Conservation (phyloP, 148 eudicot species). For the Vaccinium corymbosum region DNA sequence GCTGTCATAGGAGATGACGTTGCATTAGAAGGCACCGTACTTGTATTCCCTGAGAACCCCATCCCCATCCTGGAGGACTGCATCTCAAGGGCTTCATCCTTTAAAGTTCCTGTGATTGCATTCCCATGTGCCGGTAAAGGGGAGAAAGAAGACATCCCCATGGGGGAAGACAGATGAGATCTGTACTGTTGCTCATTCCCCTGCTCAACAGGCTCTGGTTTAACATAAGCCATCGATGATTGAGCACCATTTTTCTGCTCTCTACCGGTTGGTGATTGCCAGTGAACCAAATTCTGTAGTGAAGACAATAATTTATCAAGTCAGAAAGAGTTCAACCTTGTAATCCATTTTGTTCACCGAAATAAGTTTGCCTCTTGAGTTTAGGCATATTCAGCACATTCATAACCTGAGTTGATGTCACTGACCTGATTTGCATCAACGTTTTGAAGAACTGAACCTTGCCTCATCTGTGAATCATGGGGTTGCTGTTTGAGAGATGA, state of each 20-base stretch:
- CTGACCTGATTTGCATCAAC: conserved; percentile 39
- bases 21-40: conserved; percentile 29
- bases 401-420: conserved; percentile 40
- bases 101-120: conserved; percentile 35
- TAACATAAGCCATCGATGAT: conserved; percentile 45
- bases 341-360: conserved; percentile 43
- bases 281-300: conserved; percentile 45
- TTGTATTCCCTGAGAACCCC: conserved; percentile 36
- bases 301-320: conserved; percentile 25
- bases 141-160: conserved; percentile 37
- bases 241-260: conserved; percentile 46
- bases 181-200: conserved; percentile 51
- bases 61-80: conserved; percentile 37
- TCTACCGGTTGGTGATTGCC: conserved; percentile 44
- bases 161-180: conserved; percentile 35
- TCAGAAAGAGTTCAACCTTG: conserved; percentile 34
- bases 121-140: conserved; percentile 46
- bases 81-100: conserved; percentile 50
- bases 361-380: conserved; percentile 42
- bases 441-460: conserved; percentile 50
- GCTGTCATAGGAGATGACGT: conserved; percentile 30
- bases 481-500: conserved; percentile 48
- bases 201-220: conserved; percentile 66
- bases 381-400: conserved; percentile 33
- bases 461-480: conserved; percentile 57